A percentile compares a stretch with the other conserved stretches of the same genome.
These are phyloP conservation scores for Neopestalotiopsis sp. DNA, from an alignment of 2,329 filamentous ascomycete species.

Conservation along the genomic window DNA sequence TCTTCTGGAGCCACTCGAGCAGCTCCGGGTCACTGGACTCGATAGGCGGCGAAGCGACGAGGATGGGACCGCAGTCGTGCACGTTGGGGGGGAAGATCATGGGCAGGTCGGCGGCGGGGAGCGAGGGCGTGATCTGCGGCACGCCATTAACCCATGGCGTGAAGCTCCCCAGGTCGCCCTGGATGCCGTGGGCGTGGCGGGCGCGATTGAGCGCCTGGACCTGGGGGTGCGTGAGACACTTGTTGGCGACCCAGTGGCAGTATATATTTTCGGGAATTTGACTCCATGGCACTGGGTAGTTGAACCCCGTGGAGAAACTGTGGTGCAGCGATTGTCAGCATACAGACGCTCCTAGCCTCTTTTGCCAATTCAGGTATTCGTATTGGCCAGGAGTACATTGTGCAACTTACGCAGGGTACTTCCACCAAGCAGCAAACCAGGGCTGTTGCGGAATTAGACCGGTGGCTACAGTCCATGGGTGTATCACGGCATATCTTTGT, in stretches of 20 bases:
- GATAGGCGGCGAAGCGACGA: slow-evolving; percentile 22
- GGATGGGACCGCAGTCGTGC: slow-evolving; percentile 24
- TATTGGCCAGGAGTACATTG: neutral
- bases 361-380: no score
- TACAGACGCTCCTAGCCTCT: no score
- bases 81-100: slow-evolving; percentile 20
- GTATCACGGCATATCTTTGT: neutral
- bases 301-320: slow-evolving; percentile 6
- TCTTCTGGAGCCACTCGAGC: slow-evolving; percentile 20
- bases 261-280: slow-evolving; percentile 1
- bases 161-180: neutral
- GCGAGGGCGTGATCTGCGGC: slow-evolving; percentile 19
- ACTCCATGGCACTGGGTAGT: neutral
- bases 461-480: neutral
- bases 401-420: neutral
- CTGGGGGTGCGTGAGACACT: neutral
- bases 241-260: neutral
- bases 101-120: slow-evolving; percentile 24
- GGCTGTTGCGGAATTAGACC: neutral
- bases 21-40: slow-evolving; percentile 6
- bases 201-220: neutral
- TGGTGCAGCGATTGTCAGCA: neutral
- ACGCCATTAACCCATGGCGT: neutral
- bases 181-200: neutral
- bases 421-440: slow-evolving; percentile 2